Percentiles rank a stretch among this genome's conserved stretches.
These are phyloP conservation scores for Venturia oleaginea DNA, from an alignment of 2,329 filamentous ascomycete species.

Conservation along the genomic window DNA sequence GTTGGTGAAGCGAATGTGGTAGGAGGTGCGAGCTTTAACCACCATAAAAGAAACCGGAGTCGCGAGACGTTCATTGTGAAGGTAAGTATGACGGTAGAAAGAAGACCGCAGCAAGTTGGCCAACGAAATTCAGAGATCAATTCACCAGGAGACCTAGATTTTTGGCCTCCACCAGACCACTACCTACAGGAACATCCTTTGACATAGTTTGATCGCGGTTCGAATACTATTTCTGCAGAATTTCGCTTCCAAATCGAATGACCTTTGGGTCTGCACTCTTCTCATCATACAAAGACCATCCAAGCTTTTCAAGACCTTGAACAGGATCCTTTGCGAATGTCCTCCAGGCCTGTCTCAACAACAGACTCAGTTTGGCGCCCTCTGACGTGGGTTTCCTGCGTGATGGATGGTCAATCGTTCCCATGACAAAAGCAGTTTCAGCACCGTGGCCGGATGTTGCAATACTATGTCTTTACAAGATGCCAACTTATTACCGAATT, in stretches of 20 bases:
- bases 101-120: no score
- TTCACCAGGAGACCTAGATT: no score
- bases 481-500: not conserved
- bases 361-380: constrained; percentile 1
- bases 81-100: no score
- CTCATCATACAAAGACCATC: constrained; percentile 13
- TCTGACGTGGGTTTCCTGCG: not conserved
- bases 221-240: not conserved
- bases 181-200: not conserved
- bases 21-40: no score
- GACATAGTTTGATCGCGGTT: not conserved
- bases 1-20: no score
- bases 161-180: no score
- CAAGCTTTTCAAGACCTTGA: constrained; percentile 11
- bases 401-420: constrained; percentile 2
- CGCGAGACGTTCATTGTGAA: no score
- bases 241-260: not conserved
- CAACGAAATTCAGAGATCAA: no score
- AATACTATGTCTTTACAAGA: not conserved
- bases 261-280: not conserved
- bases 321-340: constrained; percentile 12
- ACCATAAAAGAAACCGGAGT: no score
- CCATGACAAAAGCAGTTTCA: constrained; percentile 10
- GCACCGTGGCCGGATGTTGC: constrained; percentile 8
- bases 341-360: constrained; percentile 8